Conservation (phyloP, 2,329 filamentous ascomycete genomes). For the Penicillium fuscoglaucum region DNA sequence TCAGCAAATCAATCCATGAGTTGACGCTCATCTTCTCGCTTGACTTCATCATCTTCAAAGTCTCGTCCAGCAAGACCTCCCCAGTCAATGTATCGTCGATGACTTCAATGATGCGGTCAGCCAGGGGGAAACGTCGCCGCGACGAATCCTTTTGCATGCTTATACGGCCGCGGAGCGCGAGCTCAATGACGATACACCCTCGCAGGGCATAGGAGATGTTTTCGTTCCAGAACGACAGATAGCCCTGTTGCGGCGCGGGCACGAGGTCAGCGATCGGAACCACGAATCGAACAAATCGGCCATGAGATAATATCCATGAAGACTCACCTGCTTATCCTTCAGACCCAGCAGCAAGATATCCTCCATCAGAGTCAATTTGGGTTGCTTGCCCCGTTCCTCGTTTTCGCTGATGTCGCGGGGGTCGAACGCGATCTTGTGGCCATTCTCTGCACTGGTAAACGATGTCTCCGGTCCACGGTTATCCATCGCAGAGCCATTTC, state of each 20-base stretch:
- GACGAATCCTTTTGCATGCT: slow-evolving; percentile 98
- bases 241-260: slow-evolving; percentile 62
- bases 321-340: slow-evolving; percentile 93
- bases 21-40: slow-evolving; percentile 99
- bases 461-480: slow-evolving; percentile 68
- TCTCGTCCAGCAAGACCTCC: slow-evolving; percentile 95
- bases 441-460: slow-evolving; percentile 84
- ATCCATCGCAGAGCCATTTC: slow-evolving; percentile 59
- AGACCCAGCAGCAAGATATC: slow-evolving; percentile 91
- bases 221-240: slow-evolving; percentile 99
- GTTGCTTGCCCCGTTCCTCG: slow-evolving; percentile 93
- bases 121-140: slow-evolving; percentile 84
- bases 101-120: slow-evolving; percentile 93
- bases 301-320: slow-evolving; percentile 6
- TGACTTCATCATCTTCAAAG: slow-evolving; percentile 99
- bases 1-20: slow-evolving; percentile 99
- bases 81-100: slow-evolving; percentile 95
- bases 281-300: background rate
- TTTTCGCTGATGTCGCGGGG: slow-evolving; percentile 96
- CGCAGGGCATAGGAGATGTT: slow-evolving; percentile 98
- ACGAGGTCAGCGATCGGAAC: slow-evolving; percentile 25
- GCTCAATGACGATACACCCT: slow-evolving; percentile 96
- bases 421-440: slow-evolving; percentile 98
- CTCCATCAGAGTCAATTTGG: slow-evolving; percentile 98
- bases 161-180: slow-evolving; percentile 92